phyloP scores from a whole-genome alignment of 2,329 filamentous ascomycete genomes.

The Colletotrichum ledebouriae region DNA sequence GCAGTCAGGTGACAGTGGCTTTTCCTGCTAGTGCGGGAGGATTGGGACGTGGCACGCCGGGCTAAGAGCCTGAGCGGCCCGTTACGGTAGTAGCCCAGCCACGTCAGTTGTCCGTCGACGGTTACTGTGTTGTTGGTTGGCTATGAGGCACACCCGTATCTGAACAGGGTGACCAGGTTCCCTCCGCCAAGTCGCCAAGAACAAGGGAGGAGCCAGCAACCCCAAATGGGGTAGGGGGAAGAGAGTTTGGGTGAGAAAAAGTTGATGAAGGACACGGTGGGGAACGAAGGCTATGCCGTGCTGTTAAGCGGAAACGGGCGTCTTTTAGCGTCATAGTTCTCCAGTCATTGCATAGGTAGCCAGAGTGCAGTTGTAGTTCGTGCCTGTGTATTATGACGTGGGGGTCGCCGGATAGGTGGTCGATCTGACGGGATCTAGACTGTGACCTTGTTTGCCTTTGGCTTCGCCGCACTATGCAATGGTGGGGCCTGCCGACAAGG shows the following conservation, averaged over 20 bases:
- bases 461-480: slow-evolving; percentile 38
- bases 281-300: slow-evolving; percentile 29
- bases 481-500: slow-evolving; percentile 34
- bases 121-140: not conserved
- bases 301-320: slow-evolving; percentile 22
- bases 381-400: slow-evolving; percentile 37
- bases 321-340: slow-evolving; percentile 25
- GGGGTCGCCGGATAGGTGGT: slow-evolving; percentile 15
- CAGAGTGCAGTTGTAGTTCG: slow-evolving; percentile 13
- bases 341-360: slow-evolving; percentile 18
- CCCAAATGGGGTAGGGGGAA: slow-evolving; percentile 13
- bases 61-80: slow-evolving; percentile 19
- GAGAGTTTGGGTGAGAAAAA: too few species aligned
- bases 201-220: slow-evolving; percentile 21
- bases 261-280: slow-evolving; percentile 1
- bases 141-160: slow-evolving; percentile 15
- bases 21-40: slow-evolving; percentile 31
- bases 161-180: slow-evolving; percentile 24
- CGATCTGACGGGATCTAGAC: slow-evolving; percentile 35
- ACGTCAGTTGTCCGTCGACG: not conserved
- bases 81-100: slow-evolving; percentile 11
- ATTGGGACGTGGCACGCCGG: slow-evolving; percentile 13
- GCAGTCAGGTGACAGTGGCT: slow-evolving; percentile 35
- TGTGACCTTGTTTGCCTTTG: slow-evolving; percentile 31
- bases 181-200: slow-evolving; percentile 5